Evolutionary conservation across 768 basidiomycete genomes (phyloP).

Genomic region (Cyclocybe aegerita): DNA sequence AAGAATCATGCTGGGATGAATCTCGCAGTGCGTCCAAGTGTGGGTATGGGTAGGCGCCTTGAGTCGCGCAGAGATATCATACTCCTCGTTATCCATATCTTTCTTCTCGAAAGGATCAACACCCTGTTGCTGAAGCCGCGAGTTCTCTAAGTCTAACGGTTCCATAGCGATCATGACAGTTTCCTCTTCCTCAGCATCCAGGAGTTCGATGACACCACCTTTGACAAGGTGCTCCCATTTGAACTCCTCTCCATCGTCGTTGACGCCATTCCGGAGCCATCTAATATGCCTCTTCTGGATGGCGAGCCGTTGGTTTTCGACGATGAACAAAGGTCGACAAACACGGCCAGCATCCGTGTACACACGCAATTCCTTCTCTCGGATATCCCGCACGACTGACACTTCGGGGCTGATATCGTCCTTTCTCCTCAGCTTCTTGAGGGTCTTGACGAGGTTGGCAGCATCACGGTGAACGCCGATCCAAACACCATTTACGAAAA

Average conservation of each 20-base stretch:
- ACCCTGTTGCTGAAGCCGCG: conserved; percentile 63
- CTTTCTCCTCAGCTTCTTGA: conserved; percentile 89
- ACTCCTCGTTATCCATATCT: conserved; percentile 48
- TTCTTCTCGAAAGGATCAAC: conserved; percentile 51
- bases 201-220: conserved; percentile 85
- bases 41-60: conserved; percentile 85
- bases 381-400: conserved; percentile 95
- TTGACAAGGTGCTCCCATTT: conserved; percentile 87
- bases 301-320: conserved; percentile 84
- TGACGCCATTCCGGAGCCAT: conserved; percentile 58
- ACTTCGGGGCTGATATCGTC: conserved; percentile 97
- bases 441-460: conserved; percentile 86
- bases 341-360: conserved; percentile 98
- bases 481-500: conserved; percentile 99
- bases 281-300: conserved; percentile 84
- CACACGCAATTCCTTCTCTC: conserved; percentile 90
- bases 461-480: conserved; percentile 98
- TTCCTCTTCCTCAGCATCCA: conserved; percentile 99
- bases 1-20: conserved; percentile 98
- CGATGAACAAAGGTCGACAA: conserved; percentile 95
- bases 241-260: conserved; percentile 64
- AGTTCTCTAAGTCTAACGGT: conserved; percentile 90
- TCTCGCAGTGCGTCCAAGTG: conserved; percentile 98
- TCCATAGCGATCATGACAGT: conserved; percentile 99
- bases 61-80: conserved; percentile 84